Evolutionary conservation across 1,284 basidiomycete genomes (phyloP).

Genomic region (Ceratobasidium sp.): DNA sequence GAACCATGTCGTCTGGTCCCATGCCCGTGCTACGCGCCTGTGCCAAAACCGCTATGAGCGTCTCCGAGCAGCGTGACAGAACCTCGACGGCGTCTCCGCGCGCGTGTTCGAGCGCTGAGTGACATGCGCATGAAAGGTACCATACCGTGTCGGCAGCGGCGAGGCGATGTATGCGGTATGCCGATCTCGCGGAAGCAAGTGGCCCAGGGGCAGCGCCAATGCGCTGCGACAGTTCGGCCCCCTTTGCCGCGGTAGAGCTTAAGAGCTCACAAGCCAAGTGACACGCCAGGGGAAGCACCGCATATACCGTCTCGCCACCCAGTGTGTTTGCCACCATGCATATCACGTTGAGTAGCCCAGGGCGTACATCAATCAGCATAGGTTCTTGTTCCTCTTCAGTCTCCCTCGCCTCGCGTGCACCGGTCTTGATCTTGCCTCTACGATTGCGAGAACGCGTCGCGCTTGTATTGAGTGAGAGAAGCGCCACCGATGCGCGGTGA

Average conservation of each 20-base stretch:
- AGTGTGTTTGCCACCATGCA: conserved; percentile 11
- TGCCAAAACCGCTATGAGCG: conserved; percentile 23
- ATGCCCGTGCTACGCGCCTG: conserved; percentile 8
- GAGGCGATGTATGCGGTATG: neutral
- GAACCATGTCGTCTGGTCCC: neutral
- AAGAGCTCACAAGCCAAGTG: conserved; percentile 11
- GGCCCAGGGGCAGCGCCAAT: conserved; percentile 1
- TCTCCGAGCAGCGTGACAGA: conserved; percentile 15
- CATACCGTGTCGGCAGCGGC: conserved; percentile 30
- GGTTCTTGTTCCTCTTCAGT: neutral
- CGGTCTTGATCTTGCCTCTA: conserved; percentile 25
- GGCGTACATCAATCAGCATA: conserved; percentile 8
- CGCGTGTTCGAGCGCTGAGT: conserved; percentile 23
- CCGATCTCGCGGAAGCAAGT: neutral
- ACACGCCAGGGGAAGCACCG: conserved; percentile 32
- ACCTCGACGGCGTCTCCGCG: neutral
- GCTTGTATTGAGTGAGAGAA: neutral
- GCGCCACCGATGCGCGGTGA: conserved; percentile 18
- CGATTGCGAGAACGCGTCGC: conserved; percentile 24
- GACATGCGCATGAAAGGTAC: conserved; percentile 37
- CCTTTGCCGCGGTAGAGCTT: neutral
- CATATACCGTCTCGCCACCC: conserved; percentile 16
- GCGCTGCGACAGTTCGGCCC: neutral
- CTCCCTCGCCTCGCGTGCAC: conserved; percentile 25
- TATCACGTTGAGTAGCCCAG: conserved; percentile 14